Evolutionary conservation across 176 grass and related monocot genomes (phyloP).

Genomic region (Tillandsia leiboldiana): DNA sequence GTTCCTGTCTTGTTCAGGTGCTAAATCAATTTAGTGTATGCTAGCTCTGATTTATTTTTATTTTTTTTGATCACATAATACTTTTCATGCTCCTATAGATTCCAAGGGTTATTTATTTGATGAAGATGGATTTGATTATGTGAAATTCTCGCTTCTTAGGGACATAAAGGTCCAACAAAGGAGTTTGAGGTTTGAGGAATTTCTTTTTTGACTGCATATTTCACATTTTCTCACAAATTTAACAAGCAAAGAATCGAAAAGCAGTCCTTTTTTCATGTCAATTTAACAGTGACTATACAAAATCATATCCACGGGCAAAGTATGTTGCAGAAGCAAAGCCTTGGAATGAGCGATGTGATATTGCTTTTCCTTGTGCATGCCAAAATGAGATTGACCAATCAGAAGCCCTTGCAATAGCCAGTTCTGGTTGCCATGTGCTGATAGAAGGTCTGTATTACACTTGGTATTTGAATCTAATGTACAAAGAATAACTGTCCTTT

Average conservation of each 20-base stretch:
- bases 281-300: conserved; percentile 80
- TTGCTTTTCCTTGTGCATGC: conserved; percentile 94
- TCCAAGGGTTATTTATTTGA: conserved; percentile 92
- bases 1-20: no score
- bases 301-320: conserved; percentile 79
- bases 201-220: conserved; percentile 3
- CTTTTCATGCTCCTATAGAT: conserved; percentile 39
- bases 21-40: not conserved
- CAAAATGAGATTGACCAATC: conserved; percentile 89
- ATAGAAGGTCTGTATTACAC: conserved; percentile 55
- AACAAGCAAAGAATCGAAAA: conserved; percentile 26
- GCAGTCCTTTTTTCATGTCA: conserved; percentile 20
- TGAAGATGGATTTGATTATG: conserved; percentile 90
- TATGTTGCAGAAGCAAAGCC: conserved; percentile 81
- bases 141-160: conserved; percentile 82
- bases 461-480: not conserved
- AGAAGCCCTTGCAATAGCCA: conserved; percentile 72
- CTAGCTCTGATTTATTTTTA: not conserved
- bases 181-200: conserved; percentile 65
- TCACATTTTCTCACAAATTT: conserved; percentile 22
- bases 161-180: conserved; percentile 87
- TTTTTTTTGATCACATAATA: not conserved
- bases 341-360: conserved; percentile 71
- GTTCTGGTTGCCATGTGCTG: conserved; percentile 72
- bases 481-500: not conserved